Evolutionary conservation across 2,329 filamentous ascomycete species (phyloP).

Genomic region (Monascus ruber): DNA sequence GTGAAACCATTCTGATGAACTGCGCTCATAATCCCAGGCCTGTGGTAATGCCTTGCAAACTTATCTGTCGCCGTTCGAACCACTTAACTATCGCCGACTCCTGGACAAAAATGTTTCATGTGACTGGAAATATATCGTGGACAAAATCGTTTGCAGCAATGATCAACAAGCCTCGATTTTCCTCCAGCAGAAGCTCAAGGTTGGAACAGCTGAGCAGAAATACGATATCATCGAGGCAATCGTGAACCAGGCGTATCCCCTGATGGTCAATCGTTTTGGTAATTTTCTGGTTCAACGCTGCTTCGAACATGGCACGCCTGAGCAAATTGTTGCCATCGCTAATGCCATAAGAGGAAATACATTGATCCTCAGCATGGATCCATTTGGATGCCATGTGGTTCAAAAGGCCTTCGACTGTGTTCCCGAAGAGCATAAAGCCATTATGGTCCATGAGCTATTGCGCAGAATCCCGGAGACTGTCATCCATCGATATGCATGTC

Average conservation of each 20-base stretch:
- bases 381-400: conserved; percentile 95
- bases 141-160: conserved; percentile 99
- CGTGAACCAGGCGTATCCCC: conserved; percentile 80
- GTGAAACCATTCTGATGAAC: conserved; percentile 3
- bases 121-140: conserved; percentile 99
- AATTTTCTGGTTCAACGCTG: conserved; percentile 98
- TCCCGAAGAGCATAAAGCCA: conserved; percentile 91
- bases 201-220: conserved; percentile 88
- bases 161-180: conserved; percentile 99
- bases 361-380: conserved; percentile 90
- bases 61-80: conserved; percentile 78
- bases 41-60: conserved; percentile 52
- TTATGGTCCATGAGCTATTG: conserved; percentile 97
- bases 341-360: conserved; percentile 90
- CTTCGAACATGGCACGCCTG: conserved; percentile 92
- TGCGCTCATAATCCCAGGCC: conserved; percentile 13
- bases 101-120: conserved; percentile 93
- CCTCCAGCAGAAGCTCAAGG: conserved; percentile 96
- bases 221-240: conserved; percentile 96
- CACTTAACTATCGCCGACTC: conserved; percentile 88
- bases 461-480: conserved; percentile 94
- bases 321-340: conserved; percentile 90
- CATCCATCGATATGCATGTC: conserved; percentile 95
- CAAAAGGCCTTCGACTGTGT: conserved; percentile 98
- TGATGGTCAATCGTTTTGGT: conserved; percentile 98